Evolutionary conservation across 2,329 filamentous ascomycete genomes (phyloP), one percentile per base, ranked within the genome.

Genomic region (Cladophialophora chaetospira): DNA sequence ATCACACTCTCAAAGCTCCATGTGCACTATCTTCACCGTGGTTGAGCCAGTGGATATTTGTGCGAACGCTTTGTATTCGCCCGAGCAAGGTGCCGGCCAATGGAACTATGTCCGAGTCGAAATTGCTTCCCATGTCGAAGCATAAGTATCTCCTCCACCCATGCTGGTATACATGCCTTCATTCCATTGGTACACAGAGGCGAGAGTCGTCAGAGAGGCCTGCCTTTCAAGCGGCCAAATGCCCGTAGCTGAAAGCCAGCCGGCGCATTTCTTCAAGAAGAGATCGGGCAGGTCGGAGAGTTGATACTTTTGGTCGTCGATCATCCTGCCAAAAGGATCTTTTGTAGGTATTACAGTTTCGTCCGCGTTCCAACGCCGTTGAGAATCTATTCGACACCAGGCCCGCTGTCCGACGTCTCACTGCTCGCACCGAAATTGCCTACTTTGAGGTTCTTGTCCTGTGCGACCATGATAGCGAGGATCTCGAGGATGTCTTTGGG

Each of bases 401-500:
- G 62, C 36, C 60, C 63, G 51, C 56, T 62, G 43, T 65, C 63
- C 5, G 62, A 65, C 26, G 52, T 47, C 25, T 63, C 61, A 29
- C 62, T 64, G 51, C 60, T 53, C 26, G 55, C 64, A 21, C 64
- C 64, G 48, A 66, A 66, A 6, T 53, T 57, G 35, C 78, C 83
- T 62, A 89, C 80, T 65, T 87, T 83, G 65, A 91, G 78, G 63
- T 79, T 85, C 62, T 88, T 84, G 77, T 97, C 94, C 74, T 92
- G 85, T 63, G 92, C 93, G 70, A 99, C 96, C 91, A 99, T 97
- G 78, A 97, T 91, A 65, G 94, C 94, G 62, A 99, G 86, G 68
- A 97, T 87, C 74, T 99, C 93, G 67, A 99, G 86, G 68, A 97
- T 89, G 62, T 92, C 92, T 88, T 97, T 97, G 67, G 93, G 88